phyloP scores from a whole-genome alignment of 1,284 basidiomycete species.

The Moesziomyces sp. region DNA sequence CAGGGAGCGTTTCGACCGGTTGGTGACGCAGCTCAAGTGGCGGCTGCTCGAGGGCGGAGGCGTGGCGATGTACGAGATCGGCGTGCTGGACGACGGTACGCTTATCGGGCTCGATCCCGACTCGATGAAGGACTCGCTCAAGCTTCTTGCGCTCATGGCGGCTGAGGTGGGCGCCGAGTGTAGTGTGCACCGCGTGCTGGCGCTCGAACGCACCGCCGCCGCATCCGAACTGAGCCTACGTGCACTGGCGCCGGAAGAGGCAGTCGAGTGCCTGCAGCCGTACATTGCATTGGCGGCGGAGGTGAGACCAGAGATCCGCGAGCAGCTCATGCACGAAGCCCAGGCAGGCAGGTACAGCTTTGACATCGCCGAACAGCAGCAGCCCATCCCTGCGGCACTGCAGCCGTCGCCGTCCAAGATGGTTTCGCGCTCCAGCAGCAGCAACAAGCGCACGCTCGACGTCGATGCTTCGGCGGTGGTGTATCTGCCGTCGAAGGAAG shows the following conservation, averaged over 20 bases:
- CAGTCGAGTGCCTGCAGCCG: slow-evolving; percentile 15
- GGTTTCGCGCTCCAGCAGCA: no score
- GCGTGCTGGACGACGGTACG: slow-evolving; percentile 66
- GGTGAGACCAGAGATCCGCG: slow-evolving; percentile 3
- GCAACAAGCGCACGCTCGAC: not conserved
- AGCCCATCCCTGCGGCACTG: not conserved
- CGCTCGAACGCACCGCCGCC: slow-evolving; percentile 9
- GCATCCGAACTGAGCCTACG: slow-evolving; percentile 31
- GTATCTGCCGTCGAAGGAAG: slow-evolving; percentile 32
- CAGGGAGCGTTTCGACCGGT: slow-evolving; percentile 60
- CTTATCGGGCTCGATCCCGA: slow-evolving; percentile 55
- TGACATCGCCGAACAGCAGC: slow-evolving; percentile 37
- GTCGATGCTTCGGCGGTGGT: slow-evolving; percentile 19
- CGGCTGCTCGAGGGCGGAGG: slow-evolving; percentile 65
- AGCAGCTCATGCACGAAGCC: slow-evolving; percentile 8
- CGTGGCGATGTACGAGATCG: slow-evolving; percentile 64
- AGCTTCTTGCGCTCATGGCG: slow-evolving; percentile 58
- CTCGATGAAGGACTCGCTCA: slow-evolving; percentile 60
- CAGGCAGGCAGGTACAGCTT: slow-evolving; percentile 29
- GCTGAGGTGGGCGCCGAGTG: slow-evolving; percentile 51
- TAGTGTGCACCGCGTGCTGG: slow-evolving; percentile 32
- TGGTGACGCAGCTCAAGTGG: slow-evolving; percentile 67
- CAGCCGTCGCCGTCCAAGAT: not conserved
- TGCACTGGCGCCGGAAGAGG: slow-evolving; percentile 16
- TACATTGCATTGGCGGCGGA: slow-evolving; percentile 12